Conservation (phyloP, 1,284 basidiomycete genomes). For the Kwoniella shivajii region DNA sequence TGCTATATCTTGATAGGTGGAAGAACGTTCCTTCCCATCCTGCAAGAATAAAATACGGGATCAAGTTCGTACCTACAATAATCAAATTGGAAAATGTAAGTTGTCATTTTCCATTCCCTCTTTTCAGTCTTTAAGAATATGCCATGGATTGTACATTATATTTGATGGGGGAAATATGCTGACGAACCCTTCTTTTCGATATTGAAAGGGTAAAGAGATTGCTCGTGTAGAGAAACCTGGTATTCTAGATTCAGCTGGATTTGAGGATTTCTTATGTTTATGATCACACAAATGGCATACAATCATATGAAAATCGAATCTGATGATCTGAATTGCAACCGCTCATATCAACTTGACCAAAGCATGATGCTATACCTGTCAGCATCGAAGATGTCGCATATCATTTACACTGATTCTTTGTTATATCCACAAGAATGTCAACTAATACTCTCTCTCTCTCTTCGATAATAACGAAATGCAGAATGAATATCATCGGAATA, state of each 20-base stretch:
- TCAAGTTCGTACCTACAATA: slow-evolving; percentile 21
- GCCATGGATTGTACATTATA: not conserved
- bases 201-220: slow-evolving; percentile 12
- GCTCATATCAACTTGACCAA: too few species aligned
- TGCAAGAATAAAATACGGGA: slow-evolving; percentile 17
- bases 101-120: not conserved
- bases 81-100: slow-evolving; percentile 19
- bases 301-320: too few species aligned
- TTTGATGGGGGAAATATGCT: not conserved
- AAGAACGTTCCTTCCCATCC: slow-evolving; percentile 21
- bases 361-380: too few species aligned
- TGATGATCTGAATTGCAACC: too few species aligned
- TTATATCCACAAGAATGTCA: too few species aligned
- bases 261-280: slow-evolving; percentile 11
- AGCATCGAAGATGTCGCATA: too few species aligned
- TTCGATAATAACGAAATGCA: too few species aligned
- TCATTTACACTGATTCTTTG: too few species aligned
- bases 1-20: slow-evolving; percentile 9
- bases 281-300: too few species aligned
- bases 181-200: not conserved
- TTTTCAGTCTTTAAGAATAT: not conserved
- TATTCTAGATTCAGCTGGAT: slow-evolving; percentile 9
- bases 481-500: too few species aligned
- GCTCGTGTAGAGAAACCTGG: slow-evolving; percentile 10
- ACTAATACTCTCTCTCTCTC: too few species aligned